Percentiles rank a stretch among this genome's conserved stretches.
These are phyloP conservation scores for Suillus americanus DNA, from an alignment of 768 basidiomycete species.

Conservation along the genomic window DNA sequence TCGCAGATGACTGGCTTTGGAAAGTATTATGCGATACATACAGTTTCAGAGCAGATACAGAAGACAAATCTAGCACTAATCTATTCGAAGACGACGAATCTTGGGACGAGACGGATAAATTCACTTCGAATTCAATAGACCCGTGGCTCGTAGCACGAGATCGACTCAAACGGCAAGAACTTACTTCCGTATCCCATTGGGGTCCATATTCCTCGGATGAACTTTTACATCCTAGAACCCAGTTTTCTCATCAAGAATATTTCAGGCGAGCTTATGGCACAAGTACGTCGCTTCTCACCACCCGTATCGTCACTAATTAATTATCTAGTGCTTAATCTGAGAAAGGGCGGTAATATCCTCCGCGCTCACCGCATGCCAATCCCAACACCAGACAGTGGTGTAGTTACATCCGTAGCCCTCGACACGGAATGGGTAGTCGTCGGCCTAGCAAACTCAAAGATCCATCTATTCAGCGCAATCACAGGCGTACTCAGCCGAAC, in stretches of 20 bases:
- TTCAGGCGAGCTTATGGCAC: constrained; percentile 75
- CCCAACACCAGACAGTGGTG: constrained; percentile 48
- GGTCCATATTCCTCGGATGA: constrained; percentile 15
- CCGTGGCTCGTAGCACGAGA: constrained; percentile 36
- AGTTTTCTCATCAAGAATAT: constrained; percentile 26
- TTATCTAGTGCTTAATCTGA: constrained; percentile 73
- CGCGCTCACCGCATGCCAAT: constrained; percentile 58
- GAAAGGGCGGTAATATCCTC: constrained; percentile 68
- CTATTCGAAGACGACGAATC: constrained; percentile 27
- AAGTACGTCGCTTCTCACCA: constrained; percentile 41
- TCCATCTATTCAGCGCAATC: constrained; percentile 80
- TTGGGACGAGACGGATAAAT: constrained; percentile 34
- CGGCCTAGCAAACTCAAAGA: constrained; percentile 81
- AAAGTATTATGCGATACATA: constrained; percentile 65
- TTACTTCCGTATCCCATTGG: constrained; percentile 25
- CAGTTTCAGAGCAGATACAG: constrained; percentile 41
- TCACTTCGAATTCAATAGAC: constrained; percentile 38
- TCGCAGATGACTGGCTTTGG: constrained; percentile 81
- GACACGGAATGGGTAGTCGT: constrained; percentile 85
- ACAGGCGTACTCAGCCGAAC: constrained; percentile 78
- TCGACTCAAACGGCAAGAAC: constrained; percentile 28
- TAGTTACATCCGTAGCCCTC: constrained; percentile 86
- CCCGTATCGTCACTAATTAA: constrained; percentile 5
- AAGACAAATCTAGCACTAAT: constrained; percentile 16
- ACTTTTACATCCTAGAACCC: constrained; percentile 3